Evolutionary conservation across 1,284 basidiomycete species (phyloP), one percentile per base, ranked within the genome.

Genomic region (Ceratorhiza oryzae-sativae): DNA sequence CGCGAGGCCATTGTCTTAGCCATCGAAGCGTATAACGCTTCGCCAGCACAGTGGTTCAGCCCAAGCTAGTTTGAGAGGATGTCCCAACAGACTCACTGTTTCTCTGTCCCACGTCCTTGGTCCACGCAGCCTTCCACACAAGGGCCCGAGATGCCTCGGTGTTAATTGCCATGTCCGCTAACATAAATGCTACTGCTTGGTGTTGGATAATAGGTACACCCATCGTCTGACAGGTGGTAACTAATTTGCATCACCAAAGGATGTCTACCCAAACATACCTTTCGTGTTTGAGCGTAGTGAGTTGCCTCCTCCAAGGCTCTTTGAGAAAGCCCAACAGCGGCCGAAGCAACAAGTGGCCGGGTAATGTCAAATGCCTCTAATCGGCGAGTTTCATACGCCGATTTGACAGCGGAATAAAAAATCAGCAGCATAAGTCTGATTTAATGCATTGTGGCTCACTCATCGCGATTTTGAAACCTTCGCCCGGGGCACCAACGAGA

Each of bases 321-420:
- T 76, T 86, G 84, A 0, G 85, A 83, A 0, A 86, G 76, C 45
- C 85, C 85, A 2, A 84, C 82, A 0, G 85, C 85, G 0, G 84
- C 84, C 0, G 84, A 80, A 0, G 85, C 84, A 18, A 86, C 84
- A 6, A 86, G 78, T 0, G 81, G 81, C 15, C 81, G 77, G 10
- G 81, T 82, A 55, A 85, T 84, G 76, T 86, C 85, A 73, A 86
- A 86, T 0, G 85, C 85, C 53, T 81, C 82, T 85, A 85, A 84
- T 23, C 15, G 81, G n/a, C n/a, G n/a, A n/a, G n/a, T n/a, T n/a
- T n/a, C n/a, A n/a, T n/a, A n/a, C n/a, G n/a, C n/a, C n/a, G n/a
- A n/a, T n/a, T 79, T 3, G 53, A 78, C 78, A 56, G 79, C 78
- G 79, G 49, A 3, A 10, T 20, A 3, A 49, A 23, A 1, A 13